phyloP scores from a whole-genome alignment of 495 filamentous ascomycete genomes.

The Tuber microsphaerosporum region DNA sequence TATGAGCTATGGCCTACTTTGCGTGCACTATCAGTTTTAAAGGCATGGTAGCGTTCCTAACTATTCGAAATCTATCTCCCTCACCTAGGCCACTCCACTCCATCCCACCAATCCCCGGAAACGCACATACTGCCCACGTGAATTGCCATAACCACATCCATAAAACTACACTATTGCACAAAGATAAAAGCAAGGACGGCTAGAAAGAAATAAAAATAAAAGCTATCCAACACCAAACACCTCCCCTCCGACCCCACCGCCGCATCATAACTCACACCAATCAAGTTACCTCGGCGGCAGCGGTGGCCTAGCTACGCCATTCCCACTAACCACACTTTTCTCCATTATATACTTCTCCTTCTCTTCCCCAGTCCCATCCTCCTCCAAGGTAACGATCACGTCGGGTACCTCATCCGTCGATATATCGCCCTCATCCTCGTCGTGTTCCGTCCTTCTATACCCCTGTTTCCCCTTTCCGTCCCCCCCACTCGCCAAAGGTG shows the following conservation, averaged over 20 bases:
- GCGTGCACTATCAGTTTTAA: not conserved
- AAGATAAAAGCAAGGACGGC: not conserved
- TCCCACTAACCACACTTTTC: not conserved
- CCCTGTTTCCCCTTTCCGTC: not conserved
- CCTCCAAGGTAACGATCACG: not conserved
- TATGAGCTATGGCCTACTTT: not conserved
- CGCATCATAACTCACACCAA: not conserved
- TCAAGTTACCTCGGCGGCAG: slow-evolving; percentile 3
- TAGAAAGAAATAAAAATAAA: not conserved
- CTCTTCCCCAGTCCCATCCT: not conserved
- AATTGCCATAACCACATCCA: not conserved
- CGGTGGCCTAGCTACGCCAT: not conserved
- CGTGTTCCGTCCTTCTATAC: not conserved
- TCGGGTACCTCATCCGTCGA: not conserved
- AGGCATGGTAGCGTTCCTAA: not conserved
- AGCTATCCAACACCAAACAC: not conserved
- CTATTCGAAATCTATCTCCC: not conserved
- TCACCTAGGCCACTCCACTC: not conserved
- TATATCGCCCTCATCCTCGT: not conserved
- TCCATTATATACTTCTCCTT: not conserved
- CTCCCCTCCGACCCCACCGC: not conserved
- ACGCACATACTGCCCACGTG: not conserved
- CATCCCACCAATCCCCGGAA: not conserved
- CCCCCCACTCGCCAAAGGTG: not conserved
- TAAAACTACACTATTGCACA: not conserved